Conservation (phyloP, 768 basidiomycete genomes). For the Candolleomyces eurysporus region DNA sequence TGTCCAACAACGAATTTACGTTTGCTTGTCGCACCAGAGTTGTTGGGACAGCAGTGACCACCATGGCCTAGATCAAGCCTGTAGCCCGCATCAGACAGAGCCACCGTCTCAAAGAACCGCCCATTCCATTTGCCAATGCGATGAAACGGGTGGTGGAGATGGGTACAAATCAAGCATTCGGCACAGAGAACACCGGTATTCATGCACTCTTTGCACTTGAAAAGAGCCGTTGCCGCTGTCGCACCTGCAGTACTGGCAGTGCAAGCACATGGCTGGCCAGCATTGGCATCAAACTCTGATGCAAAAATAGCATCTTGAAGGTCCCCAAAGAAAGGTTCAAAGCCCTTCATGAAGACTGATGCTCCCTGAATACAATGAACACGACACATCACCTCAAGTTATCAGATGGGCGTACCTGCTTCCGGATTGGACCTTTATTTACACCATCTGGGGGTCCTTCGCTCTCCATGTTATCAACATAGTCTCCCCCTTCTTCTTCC, state of each 20-base stretch:
- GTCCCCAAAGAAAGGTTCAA: too few species aligned
- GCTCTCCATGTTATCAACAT: too few species aligned
- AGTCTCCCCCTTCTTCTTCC: too few species aligned
- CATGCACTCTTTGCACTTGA: background rate
- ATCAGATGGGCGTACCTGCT: too few species aligned
- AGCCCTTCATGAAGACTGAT: too few species aligned
- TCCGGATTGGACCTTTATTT: too few species aligned
- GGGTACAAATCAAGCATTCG: constrained; percentile 13
- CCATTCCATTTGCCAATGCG: constrained; percentile 16
- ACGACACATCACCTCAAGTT: too few species aligned
- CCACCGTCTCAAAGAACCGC: constrained; percentile 8
- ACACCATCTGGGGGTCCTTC: too few species aligned
- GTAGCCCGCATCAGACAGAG: constrained; percentile 5
- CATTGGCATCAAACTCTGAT: background rate
- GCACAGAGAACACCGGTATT: background rate
- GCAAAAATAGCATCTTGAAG: background rate
- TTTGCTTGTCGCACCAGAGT: background rate
- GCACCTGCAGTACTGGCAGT: background rate
- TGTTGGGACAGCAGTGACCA: constrained; percentile 13
- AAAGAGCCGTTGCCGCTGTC: background rate
- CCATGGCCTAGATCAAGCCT: constrained; percentile 15
- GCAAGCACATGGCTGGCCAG: background rate
- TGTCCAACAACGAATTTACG: constrained; percentile 11
- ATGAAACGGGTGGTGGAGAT: constrained; percentile 14
- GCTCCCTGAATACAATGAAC: too few species aligned